These are phyloP conservation scores for Thielaviopsis euricoi DNA, from an alignment of 2,329 filamentous ascomycete species.

Conservation along the genomic window DNA sequence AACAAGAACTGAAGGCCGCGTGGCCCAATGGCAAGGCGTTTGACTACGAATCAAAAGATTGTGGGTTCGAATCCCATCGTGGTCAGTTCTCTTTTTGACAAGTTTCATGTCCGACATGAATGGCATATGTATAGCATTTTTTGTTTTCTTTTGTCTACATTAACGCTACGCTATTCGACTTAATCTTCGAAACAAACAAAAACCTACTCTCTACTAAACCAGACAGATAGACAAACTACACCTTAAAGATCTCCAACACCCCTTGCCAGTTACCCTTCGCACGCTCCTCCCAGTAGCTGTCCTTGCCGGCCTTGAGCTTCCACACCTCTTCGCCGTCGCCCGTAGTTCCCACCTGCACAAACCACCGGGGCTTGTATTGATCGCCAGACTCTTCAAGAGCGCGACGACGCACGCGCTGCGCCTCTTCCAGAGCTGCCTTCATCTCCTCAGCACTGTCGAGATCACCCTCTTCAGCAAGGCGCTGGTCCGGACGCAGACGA, in stretches of 20 bases:
- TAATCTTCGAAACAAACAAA: not conserved
- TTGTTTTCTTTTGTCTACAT: not conserved
- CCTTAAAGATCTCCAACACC: constrained; percentile 33
- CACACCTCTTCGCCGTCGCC: constrained; percentile 51
- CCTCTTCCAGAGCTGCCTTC: constrained; percentile 74
- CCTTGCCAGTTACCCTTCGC: constrained; percentile 48
- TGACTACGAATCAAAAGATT: constrained; percentile 13
- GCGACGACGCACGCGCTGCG: constrained; percentile 58
- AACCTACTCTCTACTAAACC: no score
- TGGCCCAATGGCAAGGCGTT: constrained; percentile 12
- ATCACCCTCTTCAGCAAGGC: constrained; percentile 64
- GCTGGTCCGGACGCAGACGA: constrained; percentile 72
- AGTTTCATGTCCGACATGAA: not conserved
- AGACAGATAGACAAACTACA: not conserved
- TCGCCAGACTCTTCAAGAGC: constrained; percentile 62
- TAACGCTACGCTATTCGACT: not conserved
- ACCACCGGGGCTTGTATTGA: constrained; percentile 66
- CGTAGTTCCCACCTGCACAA: constrained; percentile 47
- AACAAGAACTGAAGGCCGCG: constrained; percentile 1
- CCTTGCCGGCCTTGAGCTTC: constrained; percentile 63
- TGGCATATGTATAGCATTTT: not conserved
- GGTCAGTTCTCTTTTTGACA: constrained; percentile 4
- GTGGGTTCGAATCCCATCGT: constrained; percentile 12
- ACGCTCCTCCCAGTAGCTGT: constrained; percentile 88
- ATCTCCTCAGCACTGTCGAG: constrained; percentile 69